A percentile compares a stretch with the other conserved stretches of the same genome.
These are phyloP conservation scores for Aspergillus sp. DNA, from an alignment of 2,329 filamentous ascomycete genomes.

Conservation along the genomic window DNA sequence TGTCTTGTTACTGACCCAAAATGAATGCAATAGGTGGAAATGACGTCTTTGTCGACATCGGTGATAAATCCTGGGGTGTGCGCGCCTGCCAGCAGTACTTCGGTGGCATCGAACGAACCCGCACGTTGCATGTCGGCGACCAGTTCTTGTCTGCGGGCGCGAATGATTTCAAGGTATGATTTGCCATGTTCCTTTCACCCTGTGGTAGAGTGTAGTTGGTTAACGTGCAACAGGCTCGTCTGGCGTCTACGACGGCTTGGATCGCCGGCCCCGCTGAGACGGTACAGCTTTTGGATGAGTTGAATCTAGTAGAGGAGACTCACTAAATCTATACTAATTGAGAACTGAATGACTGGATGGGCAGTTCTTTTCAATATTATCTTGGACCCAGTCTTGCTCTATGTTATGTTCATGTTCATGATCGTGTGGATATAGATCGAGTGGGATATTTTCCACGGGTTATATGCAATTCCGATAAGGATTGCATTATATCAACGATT, in stretches of 20 bases:
- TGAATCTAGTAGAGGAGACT: slow-evolving; percentile 39
- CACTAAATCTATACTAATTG: no score
- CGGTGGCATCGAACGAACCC: slow-evolving; percentile 69
- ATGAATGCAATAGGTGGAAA: slow-evolving; percentile 62
- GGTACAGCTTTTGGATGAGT: slow-evolving; percentile 82
- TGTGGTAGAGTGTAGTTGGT: no score
- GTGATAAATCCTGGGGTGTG: slow-evolving; percentile 96
- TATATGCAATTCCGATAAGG: no score
- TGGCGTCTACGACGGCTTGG: slow-evolving; percentile 94
- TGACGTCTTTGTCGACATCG: slow-evolving; percentile 97
- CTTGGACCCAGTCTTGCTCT: no score
- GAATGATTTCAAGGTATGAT: slow-evolving; percentile 84
- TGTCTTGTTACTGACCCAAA: neutral
- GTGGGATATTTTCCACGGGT: no score
- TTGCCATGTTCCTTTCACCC: neutral
- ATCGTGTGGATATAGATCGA: no score
- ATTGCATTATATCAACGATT: no score
- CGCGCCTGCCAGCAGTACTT: slow-evolving; percentile 90
- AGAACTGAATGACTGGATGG: no score
- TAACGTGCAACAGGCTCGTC: slow-evolving; percentile 57
- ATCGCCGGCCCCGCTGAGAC: slow-evolving; percentile 92
- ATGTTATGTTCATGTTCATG: no score
- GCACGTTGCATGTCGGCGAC: slow-evolving; percentile 89
- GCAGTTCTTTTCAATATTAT: no score
- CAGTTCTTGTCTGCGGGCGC: slow-evolving; percentile 94